Percentiles rank a stretch among this genome's conserved stretches.
phyloP scores from a whole-genome alignment of 305 asterid species.

The Coffea humblotiana region DNA sequence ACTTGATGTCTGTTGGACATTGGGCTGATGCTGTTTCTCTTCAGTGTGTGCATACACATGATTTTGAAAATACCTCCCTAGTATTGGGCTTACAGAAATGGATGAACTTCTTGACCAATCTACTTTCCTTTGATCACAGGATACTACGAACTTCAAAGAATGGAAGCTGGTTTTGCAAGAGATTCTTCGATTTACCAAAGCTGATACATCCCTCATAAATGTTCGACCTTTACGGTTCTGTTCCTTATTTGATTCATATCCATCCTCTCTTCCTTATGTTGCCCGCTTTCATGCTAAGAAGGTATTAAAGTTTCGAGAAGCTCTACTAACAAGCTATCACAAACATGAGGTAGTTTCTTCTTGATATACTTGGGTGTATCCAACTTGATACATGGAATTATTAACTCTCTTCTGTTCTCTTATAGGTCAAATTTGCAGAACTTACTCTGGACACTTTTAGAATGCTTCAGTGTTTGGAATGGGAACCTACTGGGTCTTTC shows the following conservation, averaged over 20 bases:
- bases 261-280: constrained; percentile 74
- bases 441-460: constrained; percentile 85
- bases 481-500: constrained; percentile 95
- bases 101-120: background rate
- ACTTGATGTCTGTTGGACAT: background rate
- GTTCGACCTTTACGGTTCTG: constrained; percentile 83
- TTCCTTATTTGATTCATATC: constrained; percentile 69
- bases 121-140: constrained; percentile 45
- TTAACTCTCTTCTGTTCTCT: constrained; percentile 25
- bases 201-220: constrained; percentile 47
- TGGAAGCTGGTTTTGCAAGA: constrained; percentile 95
- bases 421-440: constrained; percentile 94
- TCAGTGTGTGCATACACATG: background rate
- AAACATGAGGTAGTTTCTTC: constrained; percentile 69
- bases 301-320: constrained; percentile 86
- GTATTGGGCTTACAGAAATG: background rate
- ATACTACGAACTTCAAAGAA: constrained; percentile 87
- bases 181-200: constrained; percentile 67
- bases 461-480: constrained; percentile 98
- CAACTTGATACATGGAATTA: background rate
- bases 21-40: background rate
- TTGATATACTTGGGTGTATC: background rate
- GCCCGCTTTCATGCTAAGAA: constrained; percentile 92
- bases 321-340: constrained; percentile 85
- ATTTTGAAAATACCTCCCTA: background rate